These are phyloP conservation scores for Cyamopsis tetragonoloba DNA, from an alignment of 306 rosid genomes.

Conservation along the genomic window DNA sequence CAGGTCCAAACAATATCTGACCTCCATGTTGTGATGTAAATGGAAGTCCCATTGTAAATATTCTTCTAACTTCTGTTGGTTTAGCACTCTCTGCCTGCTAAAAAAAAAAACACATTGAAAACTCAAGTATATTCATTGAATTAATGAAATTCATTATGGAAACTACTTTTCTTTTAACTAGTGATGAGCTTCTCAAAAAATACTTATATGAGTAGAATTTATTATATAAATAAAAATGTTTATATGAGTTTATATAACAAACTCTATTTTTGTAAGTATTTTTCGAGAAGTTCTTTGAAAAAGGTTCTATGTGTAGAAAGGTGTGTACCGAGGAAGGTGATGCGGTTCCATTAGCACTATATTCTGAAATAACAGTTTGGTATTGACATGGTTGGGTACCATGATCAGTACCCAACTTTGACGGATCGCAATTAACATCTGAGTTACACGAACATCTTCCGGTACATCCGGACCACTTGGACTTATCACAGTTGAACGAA, in stretches of 20 bases:
- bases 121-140: slow-evolving; percentile 6
- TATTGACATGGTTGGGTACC: slow-evolving; percentile 90
- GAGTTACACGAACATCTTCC: slow-evolving; percentile 96
- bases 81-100: slow-evolving; percentile 82
- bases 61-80: slow-evolving; percentile 87
- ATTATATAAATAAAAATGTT: too few relatives aligned
- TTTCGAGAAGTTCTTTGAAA: too few relatives aligned
- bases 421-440: slow-evolving; percentile 91
- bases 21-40: slow-evolving; percentile 74
- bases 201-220: too few relatives aligned
- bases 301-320: slow-evolving; percentile 12
- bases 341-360: slow-evolving; percentile 58
- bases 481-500: slow-evolving; percentile 89
- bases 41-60: slow-evolving; percentile 92
- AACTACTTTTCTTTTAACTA: slow-evolving; percentile 8
- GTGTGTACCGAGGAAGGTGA: slow-evolving; percentile 68
- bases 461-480: slow-evolving; percentile 75
- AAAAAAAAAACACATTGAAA: slow-evolving; percentile 9
- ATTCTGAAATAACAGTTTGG: slow-evolving; percentile 79
- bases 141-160: neutral
- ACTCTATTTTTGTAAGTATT: too few relatives aligned
- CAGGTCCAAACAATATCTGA: slow-evolving; percentile 90
- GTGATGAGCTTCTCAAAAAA: too few relatives aligned
- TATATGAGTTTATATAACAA: too few relatives aligned
- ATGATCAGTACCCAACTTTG: slow-evolving; percentile 49